Base-by-base conservation (phyloP, 345 rosid species). In the Citrus sp. region DNA sequence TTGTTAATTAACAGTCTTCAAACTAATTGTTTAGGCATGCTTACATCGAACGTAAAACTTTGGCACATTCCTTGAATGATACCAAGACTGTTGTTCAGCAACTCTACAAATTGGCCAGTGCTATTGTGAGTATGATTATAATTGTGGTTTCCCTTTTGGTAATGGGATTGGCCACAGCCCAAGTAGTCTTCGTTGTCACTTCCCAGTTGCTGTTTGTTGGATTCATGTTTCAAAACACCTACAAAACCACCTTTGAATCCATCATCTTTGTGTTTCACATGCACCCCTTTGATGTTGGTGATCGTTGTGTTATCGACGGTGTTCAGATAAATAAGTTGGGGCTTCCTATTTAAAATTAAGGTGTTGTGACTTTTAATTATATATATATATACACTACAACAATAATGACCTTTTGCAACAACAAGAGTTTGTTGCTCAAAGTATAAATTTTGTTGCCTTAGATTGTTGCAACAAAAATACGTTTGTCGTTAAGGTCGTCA, bases 211-310 rank as follows among this genome's bases (percentile, higher is more conserved):
- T 93, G n/a, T 82, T 92, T 4, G 89, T 90, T 0, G 98, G 94
- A 6, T 90, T 93, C 80, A 85, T 93, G 86, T 93, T 93, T 84
- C 92, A 91, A 64, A 93, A 92, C 83, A 90, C 90, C 67, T 90
- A 94, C 91, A 93, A 91, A 79, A 93, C 92, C 30, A 78, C 88
- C 0, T 93, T 93, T 6, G 98, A 93, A 77, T 90, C 94, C 82
- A 91, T 93, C 85, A 87, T 93, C 77, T 93, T 88, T 80, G 89
- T 93, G 84, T 93, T 93, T 69, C 89, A 82, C 34, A 91, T 93
- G 86, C 97, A 93, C 80, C 97, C 97, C 5, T 93, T 89, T 12
- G 94, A 91, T 82, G 93, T 93, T 0, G 98, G 98, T 10, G 96
- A 93, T 76, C 89, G 98, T 8, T 93, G 98, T 22, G 94, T 90